phyloP scores from a whole-genome alignment of 139 green algal species.

The Chlorella sp. region DNA sequence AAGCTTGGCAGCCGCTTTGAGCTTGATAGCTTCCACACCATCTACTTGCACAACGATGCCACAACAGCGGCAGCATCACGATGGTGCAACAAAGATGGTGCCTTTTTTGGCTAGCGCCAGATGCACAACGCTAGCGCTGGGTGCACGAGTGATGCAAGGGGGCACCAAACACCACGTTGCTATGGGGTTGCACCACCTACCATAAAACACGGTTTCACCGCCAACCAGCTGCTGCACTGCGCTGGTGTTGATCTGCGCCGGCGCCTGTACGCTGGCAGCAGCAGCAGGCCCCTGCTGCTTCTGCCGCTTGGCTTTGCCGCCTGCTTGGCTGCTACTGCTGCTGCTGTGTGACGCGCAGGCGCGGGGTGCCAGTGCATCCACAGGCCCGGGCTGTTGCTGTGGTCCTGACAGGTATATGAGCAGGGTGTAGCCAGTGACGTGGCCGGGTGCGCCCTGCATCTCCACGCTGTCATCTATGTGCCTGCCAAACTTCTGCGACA shows the following conservation, averaged over 20 bases:
- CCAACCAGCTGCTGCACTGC: slow-evolving; percentile 21
- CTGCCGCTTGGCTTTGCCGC: not conserved
- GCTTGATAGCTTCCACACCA: too few species aligned
- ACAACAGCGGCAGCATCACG: too few species aligned
- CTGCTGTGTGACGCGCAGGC: not conserved
- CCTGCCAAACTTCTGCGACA: slow-evolving; percentile 49
- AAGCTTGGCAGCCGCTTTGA: too few species aligned
- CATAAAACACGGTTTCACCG: slow-evolving; percentile 27
- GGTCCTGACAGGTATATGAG: slow-evolving; percentile 56
- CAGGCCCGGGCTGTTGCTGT: too few species aligned
- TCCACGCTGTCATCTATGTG: slow-evolving; percentile 56
- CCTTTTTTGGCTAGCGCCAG: too few species aligned
- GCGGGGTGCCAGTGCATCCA: too few species aligned
- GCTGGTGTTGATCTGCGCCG: not conserved
- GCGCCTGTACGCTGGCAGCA: not conserved
- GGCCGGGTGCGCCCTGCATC: slow-evolving; percentile 26
- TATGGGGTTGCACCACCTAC: too few species aligned
- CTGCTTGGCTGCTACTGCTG: not conserved
- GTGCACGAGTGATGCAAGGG: too few species aligned
- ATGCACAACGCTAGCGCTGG: too few species aligned
- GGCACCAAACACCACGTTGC: too few species aligned
- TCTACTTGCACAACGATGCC: too few species aligned
- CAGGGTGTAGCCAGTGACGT: slow-evolving; percentile 60
- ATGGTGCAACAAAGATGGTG: too few species aligned
- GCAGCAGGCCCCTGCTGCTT: not conserved